Percentiles rank a stretch among this genome's conserved stretches.
Conservation (phyloP, 2,329 filamentous ascomycete genomes). For the Leptodontidium sp. region DNA sequence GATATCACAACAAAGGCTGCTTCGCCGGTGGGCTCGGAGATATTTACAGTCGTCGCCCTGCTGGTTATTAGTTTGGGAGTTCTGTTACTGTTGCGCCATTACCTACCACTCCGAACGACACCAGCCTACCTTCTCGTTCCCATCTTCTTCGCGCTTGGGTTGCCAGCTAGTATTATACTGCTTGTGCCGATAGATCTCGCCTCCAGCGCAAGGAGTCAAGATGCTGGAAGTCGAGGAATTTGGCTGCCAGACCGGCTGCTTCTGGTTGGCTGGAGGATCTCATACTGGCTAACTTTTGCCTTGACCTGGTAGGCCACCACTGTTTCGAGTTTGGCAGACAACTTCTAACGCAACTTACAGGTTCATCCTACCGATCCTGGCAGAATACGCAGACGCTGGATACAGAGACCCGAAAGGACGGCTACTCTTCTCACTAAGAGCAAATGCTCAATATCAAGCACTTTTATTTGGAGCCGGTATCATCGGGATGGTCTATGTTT, state of each 20-base stretch:
- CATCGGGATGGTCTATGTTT: constrained; percentile 82
- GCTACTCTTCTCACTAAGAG: constrained; percentile 82
- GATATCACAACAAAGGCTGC: constrained; percentile 53
- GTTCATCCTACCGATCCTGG: constrained; percentile 90
- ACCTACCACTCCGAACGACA: constrained; percentile 87
- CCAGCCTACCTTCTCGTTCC: constrained; percentile 90
- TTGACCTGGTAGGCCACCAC: constrained; percentile 79
- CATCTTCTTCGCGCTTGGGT: constrained; percentile 93
- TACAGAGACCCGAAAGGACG: constrained; percentile 86
- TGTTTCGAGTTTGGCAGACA: background rate
- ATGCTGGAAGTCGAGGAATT: constrained; percentile 77
- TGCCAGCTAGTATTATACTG: constrained; percentile 89
- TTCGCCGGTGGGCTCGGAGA: constrained; percentile 77
- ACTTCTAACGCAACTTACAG: constrained; percentile 51
- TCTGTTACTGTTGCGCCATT: constrained; percentile 86
- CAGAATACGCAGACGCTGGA: constrained; percentile 93
- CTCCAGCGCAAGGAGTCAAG: constrained; percentile 78
- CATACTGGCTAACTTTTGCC: constrained; percentile 96
- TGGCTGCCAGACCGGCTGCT: constrained; percentile 84
- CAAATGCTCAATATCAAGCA: constrained; percentile 88
- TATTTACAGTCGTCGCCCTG: constrained; percentile 79
- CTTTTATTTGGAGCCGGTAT: constrained; percentile 76
- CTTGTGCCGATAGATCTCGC: constrained; percentile 96
- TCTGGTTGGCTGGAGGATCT: constrained; percentile 90
- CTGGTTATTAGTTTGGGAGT: constrained; percentile 78